Base-by-base conservation (phyloP, 805 yeast genomes). In the Candida tammaniensis region DNA sequence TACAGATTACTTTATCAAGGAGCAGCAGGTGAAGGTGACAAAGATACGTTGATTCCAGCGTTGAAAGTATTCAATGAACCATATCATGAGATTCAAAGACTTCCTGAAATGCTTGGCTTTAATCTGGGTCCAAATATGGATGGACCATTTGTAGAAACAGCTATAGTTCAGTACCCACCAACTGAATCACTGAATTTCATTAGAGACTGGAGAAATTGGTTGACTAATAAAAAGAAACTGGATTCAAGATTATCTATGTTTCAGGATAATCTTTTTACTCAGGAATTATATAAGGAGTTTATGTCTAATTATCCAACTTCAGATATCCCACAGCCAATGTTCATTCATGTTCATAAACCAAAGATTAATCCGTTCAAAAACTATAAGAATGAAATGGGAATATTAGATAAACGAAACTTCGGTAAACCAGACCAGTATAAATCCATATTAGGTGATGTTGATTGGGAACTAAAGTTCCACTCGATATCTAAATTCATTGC, bases 11-110 rank as follows among this genome's bases (percentile, higher is more conserved):
- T 64, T 2, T 63, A 55, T 42, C 70, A 62, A 43, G 68, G 68
- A 9, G 51, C 53, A 2, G 53, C 49, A 13, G 66, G 64, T 0
- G 38, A 33, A 4, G 67, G 66, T 7, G 69, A 64, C 38, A 46
- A 63, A 17, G 70, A 64, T 30, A 61, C 68, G 3, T 55, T 56
- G 38, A 54, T 56, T 12, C 67, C 68, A 4, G 68, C 69, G 4
- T 48, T 64, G 30, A 57, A 54, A 33, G 59, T 55, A 6, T 53
- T 64, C 47, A 42, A 55, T 18, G 68, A 63, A 44, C 53, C 61
- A 3, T 63, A 62, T 46, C 46, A 56, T 31, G 30, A 57, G 19
- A 54, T 51, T 5, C 32, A 35, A 9, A 49, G 48, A 25, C 44
- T 44, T 17, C 48, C 49, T 6, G 40, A 36, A 25, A 28, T 40